These are phyloP conservation scores for Quambalaria eucalypti DNA, from an alignment of 1,284 basidiomycete genomes.

Conservation along the genomic window DNA sequence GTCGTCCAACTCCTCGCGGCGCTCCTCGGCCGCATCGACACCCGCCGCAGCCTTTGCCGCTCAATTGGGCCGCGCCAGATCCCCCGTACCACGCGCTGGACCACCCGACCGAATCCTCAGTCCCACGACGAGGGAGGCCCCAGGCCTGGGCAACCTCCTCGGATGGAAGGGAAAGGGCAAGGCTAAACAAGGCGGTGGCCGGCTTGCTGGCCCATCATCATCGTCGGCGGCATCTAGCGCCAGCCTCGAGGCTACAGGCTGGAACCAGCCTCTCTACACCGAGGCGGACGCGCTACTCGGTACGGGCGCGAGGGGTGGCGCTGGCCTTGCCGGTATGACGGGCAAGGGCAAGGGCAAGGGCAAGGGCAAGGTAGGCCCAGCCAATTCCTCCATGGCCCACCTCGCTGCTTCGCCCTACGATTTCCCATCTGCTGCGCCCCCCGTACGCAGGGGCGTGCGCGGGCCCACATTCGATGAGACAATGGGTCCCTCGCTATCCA, in stretches of 20 bases:
- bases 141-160: neutral
- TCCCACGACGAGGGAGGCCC: neutral
- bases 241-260: neutral
- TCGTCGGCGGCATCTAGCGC: too few species aligned
- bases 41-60: neutral
- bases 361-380: neutral
- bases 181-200: neutral
- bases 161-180: neutral
- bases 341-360: neutral
- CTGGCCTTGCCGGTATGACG: neutral
- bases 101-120: too few species aligned
- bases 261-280: neutral
- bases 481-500: neutral
- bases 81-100: too few species aligned
- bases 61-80: neutral
- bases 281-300: neutral
- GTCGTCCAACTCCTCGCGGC: neutral
- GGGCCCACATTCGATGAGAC: neutral
- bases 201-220: neutral
- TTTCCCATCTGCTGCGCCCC: neutral
- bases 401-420: neutral
- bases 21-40: neutral
- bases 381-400: neutral
- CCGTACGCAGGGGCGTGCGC: neutral
- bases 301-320: neutral